Conservation (phyloP, 352 stramenopile genomes). For the Nothophytophthora sp. region DNA sequence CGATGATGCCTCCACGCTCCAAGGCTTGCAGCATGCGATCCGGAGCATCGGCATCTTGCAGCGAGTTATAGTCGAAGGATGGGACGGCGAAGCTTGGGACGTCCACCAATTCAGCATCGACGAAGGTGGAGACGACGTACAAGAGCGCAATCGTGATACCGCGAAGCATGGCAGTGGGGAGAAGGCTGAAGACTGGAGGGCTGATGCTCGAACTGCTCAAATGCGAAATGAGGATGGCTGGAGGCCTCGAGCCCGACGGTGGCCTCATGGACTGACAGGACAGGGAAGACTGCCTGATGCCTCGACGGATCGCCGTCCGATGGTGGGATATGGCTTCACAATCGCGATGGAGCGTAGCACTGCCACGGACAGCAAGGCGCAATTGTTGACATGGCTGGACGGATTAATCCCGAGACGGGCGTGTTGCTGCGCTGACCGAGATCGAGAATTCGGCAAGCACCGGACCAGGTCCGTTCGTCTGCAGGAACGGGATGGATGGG, state of each 20-base stretch:
- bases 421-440: too few species aligned
- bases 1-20: slow-evolving; percentile 42
- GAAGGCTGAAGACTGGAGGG: not conserved
- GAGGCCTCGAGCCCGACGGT: too few species aligned
- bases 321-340: slow-evolving; percentile 9
- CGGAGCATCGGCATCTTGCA: slow-evolving; percentile 13
- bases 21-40: slow-evolving; percentile 35
- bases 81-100: slow-evolving; percentile 34
- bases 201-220: slow-evolving; percentile 11
- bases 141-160: slow-evolving; percentile 5
- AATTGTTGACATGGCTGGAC: slow-evolving; percentile 19
- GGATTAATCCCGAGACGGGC: too few species aligned
- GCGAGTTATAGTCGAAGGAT: slow-evolving; percentile 33
- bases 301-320: slow-evolving; percentile 3
- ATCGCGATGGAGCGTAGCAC: slow-evolving; percentile 14
- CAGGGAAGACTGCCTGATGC: too few species aligned
- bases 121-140: not conserved
- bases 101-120: slow-evolving; percentile 12
- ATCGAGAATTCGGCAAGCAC: too few species aligned
- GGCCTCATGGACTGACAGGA: too few species aligned
- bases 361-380: slow-evolving; percentile 7
- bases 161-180: slow-evolving; percentile 8
- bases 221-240: slow-evolving; percentile 11
- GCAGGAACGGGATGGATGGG: too few species aligned
- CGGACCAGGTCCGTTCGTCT: too few species aligned